Evolutionary conservation across 2,329 filamentous ascomycete species (phyloP), one percentile per base, ranked within the genome.

Genomic region (Orbilia blumenaviensis): DNA sequence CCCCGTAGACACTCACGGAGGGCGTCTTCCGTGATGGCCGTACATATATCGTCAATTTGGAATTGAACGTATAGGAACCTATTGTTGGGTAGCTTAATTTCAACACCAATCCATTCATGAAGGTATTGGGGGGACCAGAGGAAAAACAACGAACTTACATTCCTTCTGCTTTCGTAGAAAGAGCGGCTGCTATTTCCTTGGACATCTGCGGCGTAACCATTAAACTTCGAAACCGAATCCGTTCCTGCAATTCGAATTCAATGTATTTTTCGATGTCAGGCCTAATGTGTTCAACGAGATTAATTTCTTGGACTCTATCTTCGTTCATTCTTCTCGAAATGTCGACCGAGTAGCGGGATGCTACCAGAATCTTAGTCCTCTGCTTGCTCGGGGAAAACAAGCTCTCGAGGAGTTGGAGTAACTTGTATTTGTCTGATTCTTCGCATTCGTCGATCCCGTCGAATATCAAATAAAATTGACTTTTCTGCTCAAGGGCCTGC

Each of bases 31-130:
- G 80, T 82, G 78, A 80, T 78, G 56, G 81, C 80, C 3, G 77
- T 54, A 66, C 82, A 83, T 2, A 84, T 78, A 25, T 84, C 82
- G 14, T 81, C 66, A 6, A 84, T 78, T 69, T 82, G 81, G 38
- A 82, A 82, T n/a, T 78, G 78, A 27, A 83, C 83, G 82, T 82
- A 84, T 1, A 84, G 81, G 79, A 84, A 66, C 84, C 83, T 83
- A 34, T 34, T 34, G 32, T n/a, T n/a, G n/a, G n/a, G n/a, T n/a
- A n/a, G n/a, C n/a, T n/a, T n/a, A n/a, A n/a, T n/a, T n/a, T n/a
- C n/a, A n/a, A n/a, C n/a, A n/a, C n/a, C n/a, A n/a, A n/a, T n/a
- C 32, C 32, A 12, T 3, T 34, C 14, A 34, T 34, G 32, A 60
- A 41, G 23, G 21, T 50, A 50, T 68, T 29, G 29, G 58, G n/a